Conservation (phyloP, 495 filamentous ascomycete species). For the Podospora pseudocomata region DNA sequence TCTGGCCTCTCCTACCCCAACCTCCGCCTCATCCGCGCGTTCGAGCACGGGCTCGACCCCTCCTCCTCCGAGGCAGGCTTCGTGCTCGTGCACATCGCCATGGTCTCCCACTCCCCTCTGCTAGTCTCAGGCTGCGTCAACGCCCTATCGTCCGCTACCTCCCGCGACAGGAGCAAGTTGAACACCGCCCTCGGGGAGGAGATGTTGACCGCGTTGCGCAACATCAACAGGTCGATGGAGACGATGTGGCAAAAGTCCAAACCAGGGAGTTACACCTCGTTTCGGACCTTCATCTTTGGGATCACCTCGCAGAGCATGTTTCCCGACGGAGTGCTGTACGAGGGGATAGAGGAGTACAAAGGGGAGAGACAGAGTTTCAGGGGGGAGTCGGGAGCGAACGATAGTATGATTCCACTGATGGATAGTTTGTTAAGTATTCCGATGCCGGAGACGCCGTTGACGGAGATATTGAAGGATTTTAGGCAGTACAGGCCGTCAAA, state of each 20-base stretch:
- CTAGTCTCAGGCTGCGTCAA: conserved; percentile 66
- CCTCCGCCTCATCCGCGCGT: conserved; percentile 79
- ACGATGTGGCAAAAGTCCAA: conserved; percentile 85
- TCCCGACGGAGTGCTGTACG: conserved; percentile 81
- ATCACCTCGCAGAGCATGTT: conserved; percentile 90
- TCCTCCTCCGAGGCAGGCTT: conserved; percentile 89
- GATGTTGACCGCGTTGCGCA: conserved; percentile 59
- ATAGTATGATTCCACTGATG: conserved; percentile 79
- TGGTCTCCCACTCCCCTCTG: conserved; percentile 73
- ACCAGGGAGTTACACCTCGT: conserved; percentile 71
- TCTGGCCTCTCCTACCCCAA: conserved; percentile 64
- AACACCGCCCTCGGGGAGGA: conserved; percentile 59
- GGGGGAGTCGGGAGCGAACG: conserved; percentile 86
- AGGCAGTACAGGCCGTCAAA: conserved; percentile 78
- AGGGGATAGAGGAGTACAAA: conserved; percentile 73
- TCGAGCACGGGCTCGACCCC: conserved; percentile 81
- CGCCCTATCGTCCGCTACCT: conserved; percentile 47
- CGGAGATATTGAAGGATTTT: conserved; percentile 81
- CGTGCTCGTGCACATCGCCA: conserved; percentile 76
- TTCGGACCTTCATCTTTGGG: conserved; percentile 92
- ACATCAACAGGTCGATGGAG: conserved; percentile 77
- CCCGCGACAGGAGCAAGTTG: conserved; percentile 29
- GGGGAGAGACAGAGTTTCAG: conserved; percentile 66
- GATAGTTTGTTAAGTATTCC: conserved; percentile 76
- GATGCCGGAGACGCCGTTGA: conserved; percentile 82